phyloP scores from a whole-genome alignment of 495 filamentous ascomycete species.

The Monascus purpureus region DNA sequence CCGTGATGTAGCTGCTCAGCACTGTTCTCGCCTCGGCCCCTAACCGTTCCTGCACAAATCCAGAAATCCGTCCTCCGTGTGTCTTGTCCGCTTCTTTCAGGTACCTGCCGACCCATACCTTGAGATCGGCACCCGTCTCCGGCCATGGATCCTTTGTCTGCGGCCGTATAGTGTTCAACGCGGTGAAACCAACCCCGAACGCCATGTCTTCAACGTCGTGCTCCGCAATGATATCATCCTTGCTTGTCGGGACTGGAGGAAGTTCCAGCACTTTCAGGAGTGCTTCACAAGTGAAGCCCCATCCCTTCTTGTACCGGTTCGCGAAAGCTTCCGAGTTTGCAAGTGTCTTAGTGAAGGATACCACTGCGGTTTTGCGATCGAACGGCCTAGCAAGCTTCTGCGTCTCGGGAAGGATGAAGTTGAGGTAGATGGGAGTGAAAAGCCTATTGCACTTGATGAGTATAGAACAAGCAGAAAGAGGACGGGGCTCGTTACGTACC shows the following conservation, averaged over 20 bases:
- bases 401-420: slow-evolving; percentile 75
- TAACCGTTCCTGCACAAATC: slow-evolving; percentile 45
- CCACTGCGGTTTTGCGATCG: slow-evolving; percentile 86
- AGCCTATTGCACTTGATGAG: no score
- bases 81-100: slow-evolving; percentile 46
- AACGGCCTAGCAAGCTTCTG: slow-evolving; percentile 70
- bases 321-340: slow-evolving; percentile 71
- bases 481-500: slow-evolving; percentile 27
- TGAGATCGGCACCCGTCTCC: slow-evolving; percentile 60
- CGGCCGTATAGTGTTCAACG: slow-evolving; percentile 74
- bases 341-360: slow-evolving; percentile 82
- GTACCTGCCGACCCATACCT: slow-evolving; percentile 63
- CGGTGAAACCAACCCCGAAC: slow-evolving; percentile 88
- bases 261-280: slow-evolving; percentile 80
- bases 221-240: slow-evolving; percentile 66
- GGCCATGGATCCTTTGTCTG: slow-evolving; percentile 60
- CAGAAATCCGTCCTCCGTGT: slow-evolving; percentile 38
- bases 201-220: slow-evolving; percentile 86
- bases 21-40: slow-evolving; percentile 39
- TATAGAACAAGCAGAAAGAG: background rate
- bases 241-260: slow-evolving; percentile 55
- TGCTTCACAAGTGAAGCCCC: slow-evolving; percentile 73
- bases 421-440: slow-evolving; percentile 72
- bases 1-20: slow-evolving; percentile 41
- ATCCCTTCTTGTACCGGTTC: slow-evolving; percentile 64